phyloP scores from a whole-genome alignment of 768 basidiomycete species.

The Chiua virens region DNA sequence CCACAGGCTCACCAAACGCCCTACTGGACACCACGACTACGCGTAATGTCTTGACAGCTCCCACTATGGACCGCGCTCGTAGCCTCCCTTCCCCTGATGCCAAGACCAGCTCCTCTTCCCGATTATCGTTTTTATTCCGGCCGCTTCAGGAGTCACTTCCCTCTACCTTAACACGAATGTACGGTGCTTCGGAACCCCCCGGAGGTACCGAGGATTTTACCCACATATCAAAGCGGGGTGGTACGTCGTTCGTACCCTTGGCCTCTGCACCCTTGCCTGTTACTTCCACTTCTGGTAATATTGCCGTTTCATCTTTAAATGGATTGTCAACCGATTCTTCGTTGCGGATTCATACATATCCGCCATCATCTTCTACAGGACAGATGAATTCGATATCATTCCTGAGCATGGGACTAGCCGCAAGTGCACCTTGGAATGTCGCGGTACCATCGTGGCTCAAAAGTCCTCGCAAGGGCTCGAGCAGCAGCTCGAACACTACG shows the following conservation, averaged over 20 bases:
- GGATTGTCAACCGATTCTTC: constrained; percentile 26
- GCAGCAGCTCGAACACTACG: constrained; percentile 31
- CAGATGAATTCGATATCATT: constrained; percentile 38
- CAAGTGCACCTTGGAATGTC: constrained; percentile 51
- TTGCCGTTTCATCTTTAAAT: constrained; percentile 4
- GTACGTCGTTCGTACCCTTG: constrained; percentile 60
- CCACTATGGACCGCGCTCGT: constrained; percentile 40
- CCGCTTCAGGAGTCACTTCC: constrained; percentile 63
- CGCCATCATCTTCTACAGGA: constrained; percentile 62
- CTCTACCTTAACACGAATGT: constrained; percentile 35
- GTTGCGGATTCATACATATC: constrained; percentile 70
- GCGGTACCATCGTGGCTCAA: constrained; percentile 75
- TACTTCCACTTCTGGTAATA: constrained; percentile 13
- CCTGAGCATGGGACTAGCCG: constrained; percentile 44
- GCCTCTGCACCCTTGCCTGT: constrained; percentile 40
- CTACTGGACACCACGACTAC: constrained; percentile 62
- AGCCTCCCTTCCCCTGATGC: constrained; percentile 36
- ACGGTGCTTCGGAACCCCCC: constrained; percentile 32
- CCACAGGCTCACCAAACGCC: constrained; percentile 20
- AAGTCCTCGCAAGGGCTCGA: constrained; percentile 40
- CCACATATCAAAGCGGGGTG: constrained; percentile 58
- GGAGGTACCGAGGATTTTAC: constrained; percentile 64
- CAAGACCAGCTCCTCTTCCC: constrained; percentile 49
- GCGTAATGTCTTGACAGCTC: constrained; percentile 29
- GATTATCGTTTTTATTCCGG: constrained; percentile 62